phyloP scores from a whole-genome alignment of 208 protist species.

The Wallacemonas sp. region DNA sequence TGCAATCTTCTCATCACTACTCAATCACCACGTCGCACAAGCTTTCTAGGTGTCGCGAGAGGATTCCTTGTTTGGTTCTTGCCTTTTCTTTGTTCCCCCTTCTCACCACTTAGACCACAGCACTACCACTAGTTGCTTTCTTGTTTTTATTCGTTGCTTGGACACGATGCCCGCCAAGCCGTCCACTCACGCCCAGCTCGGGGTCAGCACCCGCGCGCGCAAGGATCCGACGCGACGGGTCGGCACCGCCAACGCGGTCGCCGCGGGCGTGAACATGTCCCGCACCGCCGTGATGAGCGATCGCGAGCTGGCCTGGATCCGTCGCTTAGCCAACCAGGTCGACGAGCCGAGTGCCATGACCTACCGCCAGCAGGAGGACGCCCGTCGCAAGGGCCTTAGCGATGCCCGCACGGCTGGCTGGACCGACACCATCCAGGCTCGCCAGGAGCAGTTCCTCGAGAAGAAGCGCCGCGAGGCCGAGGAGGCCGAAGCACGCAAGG shows the following conservation, averaged over 20 bases:
- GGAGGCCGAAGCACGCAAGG: slow-evolving; percentile 58
- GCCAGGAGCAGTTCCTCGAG: slow-evolving; percentile 57
- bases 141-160: no score
- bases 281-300: slow-evolving; percentile 75
- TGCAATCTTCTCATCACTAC: no score
- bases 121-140: no score
- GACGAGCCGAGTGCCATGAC: slow-evolving; percentile 18
- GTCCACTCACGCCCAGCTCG: slow-evolving; percentile 9
- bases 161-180: slow-evolving; percentile 5
- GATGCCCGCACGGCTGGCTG: slow-evolving; percentile 52
- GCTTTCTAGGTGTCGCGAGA: no score
- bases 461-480: slow-evolving; percentile 39
- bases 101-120: no score
- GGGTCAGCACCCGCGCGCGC: slow-evolving; percentile 53
- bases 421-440: slow-evolving; percentile 72
- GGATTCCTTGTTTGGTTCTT: no score
- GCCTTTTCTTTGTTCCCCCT: no score
- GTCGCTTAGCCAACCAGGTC: slow-evolving; percentile 39
- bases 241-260: slow-evolving; percentile 86
- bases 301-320: slow-evolving; percentile 67
- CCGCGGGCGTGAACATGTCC: slow-evolving; percentile 48
- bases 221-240: slow-evolving; percentile 57
- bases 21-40: no score
- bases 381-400: slow-evolving; percentile 32
- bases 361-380: slow-evolving; percentile 29